Conservation (phyloP, 345 rosid genomes). For the sweet orange (Citrus sinensis) region DNA sequence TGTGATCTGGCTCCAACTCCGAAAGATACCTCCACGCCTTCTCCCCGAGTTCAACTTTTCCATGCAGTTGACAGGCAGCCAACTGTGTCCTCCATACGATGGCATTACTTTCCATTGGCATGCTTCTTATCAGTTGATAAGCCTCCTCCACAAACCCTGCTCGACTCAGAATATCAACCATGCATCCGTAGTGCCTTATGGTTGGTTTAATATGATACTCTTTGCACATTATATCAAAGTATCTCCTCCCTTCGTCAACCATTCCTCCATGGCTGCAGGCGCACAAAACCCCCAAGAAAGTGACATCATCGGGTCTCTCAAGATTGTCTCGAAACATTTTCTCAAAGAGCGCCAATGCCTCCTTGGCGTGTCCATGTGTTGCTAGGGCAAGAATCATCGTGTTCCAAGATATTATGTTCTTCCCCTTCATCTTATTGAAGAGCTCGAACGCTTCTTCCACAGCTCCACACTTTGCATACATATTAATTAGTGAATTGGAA, state of each 20-base stretch:
- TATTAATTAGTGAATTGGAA: conserved; percentile 35
- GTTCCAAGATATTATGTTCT: conserved; percentile 36
- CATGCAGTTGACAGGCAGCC: conserved; percentile 36
- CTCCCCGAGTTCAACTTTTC: conserved; percentile 34
- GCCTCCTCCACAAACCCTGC: conserved; percentile 45
- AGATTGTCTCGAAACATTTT: conserved; percentile 20
- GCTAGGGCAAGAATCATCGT: conserved; percentile 43
- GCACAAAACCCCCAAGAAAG: conserved; percentile 40
- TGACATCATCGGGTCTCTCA: conserved; percentile 30
- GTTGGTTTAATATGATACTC: conserved; percentile 29
- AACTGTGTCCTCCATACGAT: conserved; percentile 37
- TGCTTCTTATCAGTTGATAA: conserved; percentile 24
- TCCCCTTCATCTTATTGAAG: conserved; percentile 23
- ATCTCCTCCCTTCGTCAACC: conserved; percentile 39
- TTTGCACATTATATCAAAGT: conserved; percentile 34
- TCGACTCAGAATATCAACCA: conserved; percentile 43
- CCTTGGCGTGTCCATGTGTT: conserved; percentile 26
- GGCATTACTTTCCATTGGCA: conserved; percentile 33
- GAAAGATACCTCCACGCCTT: conserved; percentile 20
- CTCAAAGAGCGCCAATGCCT: conserved; percentile 30
- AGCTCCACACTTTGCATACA: conserved; percentile 51
- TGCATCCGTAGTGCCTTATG: conserved; percentile 40
- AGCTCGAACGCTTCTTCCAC: conserved; percentile 31
- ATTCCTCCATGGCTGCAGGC: conserved; percentile 47
- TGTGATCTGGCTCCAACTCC: conserved; percentile 34